Evolutionary conservation across 108 stramenopile genomes (phyloP), one percentile per base, ranked within the genome.

Genomic region (Stephanodiscus triporus): DNA sequence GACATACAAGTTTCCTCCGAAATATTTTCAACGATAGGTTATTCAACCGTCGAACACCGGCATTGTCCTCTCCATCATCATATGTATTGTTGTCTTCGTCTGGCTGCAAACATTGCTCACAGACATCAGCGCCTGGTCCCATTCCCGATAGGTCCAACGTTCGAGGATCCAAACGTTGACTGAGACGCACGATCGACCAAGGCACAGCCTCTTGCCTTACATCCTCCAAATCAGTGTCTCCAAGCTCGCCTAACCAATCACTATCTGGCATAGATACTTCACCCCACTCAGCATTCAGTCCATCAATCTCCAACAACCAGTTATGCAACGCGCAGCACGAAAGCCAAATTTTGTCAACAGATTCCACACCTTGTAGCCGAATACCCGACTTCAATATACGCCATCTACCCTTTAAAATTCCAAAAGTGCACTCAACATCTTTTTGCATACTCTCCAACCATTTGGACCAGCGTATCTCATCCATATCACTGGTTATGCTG

Each of bases 291-390:
- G 29, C 29, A 50, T 78, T 61, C 11, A 78, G 30, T 13, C 82
- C 82, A 70, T 83, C 78, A 56, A 66, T 43, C 22, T 84, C 78
- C 23, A 80, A 70, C 1, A 76, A 65, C 73, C 66, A 45, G 49
- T 84, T 80, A 54, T 84, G 83, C 34, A 84, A 45, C 0, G 75
- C 74, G 66, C 78, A 84, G 48, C 83, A 84, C 5, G 78, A 67
- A 2, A 43, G 4, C 59, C 65, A 84, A 22, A 80, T 29, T 3
- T 62, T 36, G 9, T 78, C 83, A 63, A 49, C 34, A 1, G 17
- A 0, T 0, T 71, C 65, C 6, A 58, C 40, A 11, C 60, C 32
- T 30, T 72, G 63, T 0, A 79, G 0, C 4, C 78, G 57, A 40
- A 72, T 26, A 11, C 70, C 78, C 24, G 47, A 43, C 29, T 76